These are phyloP conservation scores for Coffea canephora DNA, from an alignment of 257 asterid species.

Conservation along the genomic window DNA sequence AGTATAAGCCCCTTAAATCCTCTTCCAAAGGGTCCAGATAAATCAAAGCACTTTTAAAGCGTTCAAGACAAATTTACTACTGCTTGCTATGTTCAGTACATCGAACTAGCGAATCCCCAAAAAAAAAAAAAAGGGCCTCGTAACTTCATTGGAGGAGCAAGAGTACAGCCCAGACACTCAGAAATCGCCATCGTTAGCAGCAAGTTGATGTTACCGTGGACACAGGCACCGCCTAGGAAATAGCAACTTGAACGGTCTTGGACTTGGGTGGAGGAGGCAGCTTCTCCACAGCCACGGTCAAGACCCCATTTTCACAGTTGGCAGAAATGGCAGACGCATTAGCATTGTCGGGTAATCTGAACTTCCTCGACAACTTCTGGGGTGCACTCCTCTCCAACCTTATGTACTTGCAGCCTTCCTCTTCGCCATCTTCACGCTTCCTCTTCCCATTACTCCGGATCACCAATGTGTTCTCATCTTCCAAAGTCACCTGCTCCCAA, in stretches of 20 bases:
- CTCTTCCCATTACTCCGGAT: slow-evolving; percentile 77
- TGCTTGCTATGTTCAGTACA: background rate
- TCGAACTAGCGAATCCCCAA: background rate
- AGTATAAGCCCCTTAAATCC: too few relatives aligned
- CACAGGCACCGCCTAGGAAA: slow-evolving; percentile 31
- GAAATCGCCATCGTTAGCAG: background rate
- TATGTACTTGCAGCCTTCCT: slow-evolving; percentile 71
- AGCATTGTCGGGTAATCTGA: slow-evolving; percentile 57
- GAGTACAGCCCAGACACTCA: too few relatives aligned
- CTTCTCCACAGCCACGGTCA: slow-evolving; percentile 70
- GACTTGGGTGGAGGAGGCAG: slow-evolving; percentile 72
- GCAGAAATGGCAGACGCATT: slow-evolving; percentile 53
- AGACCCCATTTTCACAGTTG: slow-evolving; percentile 68
- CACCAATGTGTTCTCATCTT: slow-evolving; percentile 63
- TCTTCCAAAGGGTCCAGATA: too few relatives aligned
- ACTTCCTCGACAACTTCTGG: slow-evolving; percentile 59
- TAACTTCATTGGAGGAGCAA: too few relatives aligned
- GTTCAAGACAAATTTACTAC: too few relatives aligned
- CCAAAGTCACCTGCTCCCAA: slow-evolving; percentile 55
- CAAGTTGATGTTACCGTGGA: background rate
- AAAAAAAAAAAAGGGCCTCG: too few relatives aligned
- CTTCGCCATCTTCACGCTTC: slow-evolving; percentile 73
- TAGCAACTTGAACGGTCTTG: slow-evolving; percentile 52
- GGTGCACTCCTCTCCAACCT: slow-evolving; percentile 60
- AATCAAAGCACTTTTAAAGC: too few relatives aligned